Percentiles rank a stretch among this genome's conserved stretches.
Evolutionary conservation across 2,329 filamentous ascomycete species (phyloP).

Genomic region (Scedosporium boydii): DNA sequence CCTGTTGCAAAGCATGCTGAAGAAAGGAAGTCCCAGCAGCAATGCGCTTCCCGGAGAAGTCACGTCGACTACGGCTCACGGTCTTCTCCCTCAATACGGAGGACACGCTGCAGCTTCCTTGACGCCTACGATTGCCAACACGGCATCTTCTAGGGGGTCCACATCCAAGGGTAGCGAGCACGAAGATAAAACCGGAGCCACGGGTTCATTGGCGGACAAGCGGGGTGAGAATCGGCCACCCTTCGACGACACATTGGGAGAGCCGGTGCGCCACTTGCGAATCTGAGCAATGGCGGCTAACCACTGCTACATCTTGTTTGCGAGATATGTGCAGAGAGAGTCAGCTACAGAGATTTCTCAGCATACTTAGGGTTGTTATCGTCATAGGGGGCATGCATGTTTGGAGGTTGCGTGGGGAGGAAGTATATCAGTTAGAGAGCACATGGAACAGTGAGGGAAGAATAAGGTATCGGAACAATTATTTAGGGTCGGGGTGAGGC

Average conservation of each 20-base stretch:
- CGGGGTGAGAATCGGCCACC: slow-evolving; percentile 37
- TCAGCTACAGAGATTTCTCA: slow-evolving; percentile 8
- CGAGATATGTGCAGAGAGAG: not conserved
- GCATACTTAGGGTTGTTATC: slow-evolving; percentile 4
- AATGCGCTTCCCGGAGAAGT: slow-evolving; percentile 36
- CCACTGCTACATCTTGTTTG: not conserved
- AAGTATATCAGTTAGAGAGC: not conserved
- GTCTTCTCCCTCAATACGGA: slow-evolving; percentile 42
- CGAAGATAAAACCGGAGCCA: slow-evolving; percentile 12
- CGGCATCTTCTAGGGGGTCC: slow-evolving; percentile 20
- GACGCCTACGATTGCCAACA: slow-evolving; percentile 31
- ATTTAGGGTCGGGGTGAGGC: not conserved
- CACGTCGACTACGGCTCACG: slow-evolving; percentile 43
- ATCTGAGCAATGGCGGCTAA: not conserved
- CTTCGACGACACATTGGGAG: slow-evolving; percentile 9
- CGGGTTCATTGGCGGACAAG: slow-evolving; percentile 20
- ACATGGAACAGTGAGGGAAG: not conserved
- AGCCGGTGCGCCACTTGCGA: not conserved
- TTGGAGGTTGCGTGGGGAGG: not conserved
- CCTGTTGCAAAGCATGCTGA: slow-evolving; percentile 41
- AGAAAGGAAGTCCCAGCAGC: slow-evolving; percentile 40
- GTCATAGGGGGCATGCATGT: slow-evolving; percentile 1
- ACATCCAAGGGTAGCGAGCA: slow-evolving; percentile 17
- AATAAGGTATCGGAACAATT: not conserved
- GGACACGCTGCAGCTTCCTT: slow-evolving; percentile 44